phyloP scores from a whole-genome alignment of 345 rosid genomes.

The Acer negundo region DNA sequence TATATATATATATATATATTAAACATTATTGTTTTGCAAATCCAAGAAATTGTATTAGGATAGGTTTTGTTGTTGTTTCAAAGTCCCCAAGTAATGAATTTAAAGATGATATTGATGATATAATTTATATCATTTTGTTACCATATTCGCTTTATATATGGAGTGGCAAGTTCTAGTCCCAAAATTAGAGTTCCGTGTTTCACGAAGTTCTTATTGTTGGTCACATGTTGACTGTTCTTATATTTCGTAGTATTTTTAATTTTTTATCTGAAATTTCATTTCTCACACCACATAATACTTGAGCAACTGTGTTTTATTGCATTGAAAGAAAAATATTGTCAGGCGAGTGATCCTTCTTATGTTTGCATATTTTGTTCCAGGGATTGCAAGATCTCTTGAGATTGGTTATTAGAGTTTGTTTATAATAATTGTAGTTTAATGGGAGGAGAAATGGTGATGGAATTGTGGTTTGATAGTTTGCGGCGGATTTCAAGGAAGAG shows the following conservation, averaged over 20 bases:
- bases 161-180: neutral
- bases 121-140: neutral
- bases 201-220: neutral
- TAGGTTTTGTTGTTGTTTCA: no score
- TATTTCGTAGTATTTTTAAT: neutral
- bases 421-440: slow-evolving; percentile 19
- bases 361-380: slow-evolving; percentile 17
- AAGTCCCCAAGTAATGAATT: no score
- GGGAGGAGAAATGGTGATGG: slow-evolving; percentile 45
- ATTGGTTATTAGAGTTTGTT: slow-evolving; percentile 18
- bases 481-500: slow-evolving; percentile 44
- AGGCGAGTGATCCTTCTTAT: neutral
- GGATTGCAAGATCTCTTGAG: slow-evolving; percentile 14
- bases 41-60: neutral
- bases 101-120: no score
- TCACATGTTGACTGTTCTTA: neutral
- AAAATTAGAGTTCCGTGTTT: neutral
- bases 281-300: neutral
- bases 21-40: neutral
- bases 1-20: neutral
- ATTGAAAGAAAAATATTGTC: neutral
- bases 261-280: neutral
- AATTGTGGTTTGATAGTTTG: slow-evolving; percentile 55
- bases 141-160: neutral
- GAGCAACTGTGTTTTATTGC: neutral